Percentiles rank a stretch among this genome's conserved stretches.
These are phyloP conservation scores for Erodium maritimum DNA, from an alignment of 345 rosid genomes.

Conservation along the genomic window DNA sequence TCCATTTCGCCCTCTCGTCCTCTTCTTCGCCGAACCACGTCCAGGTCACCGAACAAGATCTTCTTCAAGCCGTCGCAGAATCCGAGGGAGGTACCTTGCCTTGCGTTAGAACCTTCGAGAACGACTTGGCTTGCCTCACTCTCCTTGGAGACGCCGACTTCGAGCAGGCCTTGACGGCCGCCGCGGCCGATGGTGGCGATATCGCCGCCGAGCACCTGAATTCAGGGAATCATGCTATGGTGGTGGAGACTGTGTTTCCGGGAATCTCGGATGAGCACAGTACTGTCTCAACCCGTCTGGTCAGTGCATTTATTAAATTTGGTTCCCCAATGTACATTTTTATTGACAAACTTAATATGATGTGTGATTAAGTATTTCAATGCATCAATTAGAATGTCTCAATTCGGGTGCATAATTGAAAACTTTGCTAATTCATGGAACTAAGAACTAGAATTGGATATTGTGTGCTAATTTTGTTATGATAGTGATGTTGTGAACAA, in stretches of 20 bases:
- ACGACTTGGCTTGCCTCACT: slow-evolving; percentile 51
- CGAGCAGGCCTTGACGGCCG: slow-evolving; percentile 78
- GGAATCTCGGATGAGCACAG: slow-evolving; percentile 40
- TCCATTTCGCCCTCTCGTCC: slow-evolving; percentile 16
- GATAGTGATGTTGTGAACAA: neutral
- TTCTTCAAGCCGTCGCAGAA: slow-evolving; percentile 52
- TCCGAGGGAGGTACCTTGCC: slow-evolving; percentile 54
- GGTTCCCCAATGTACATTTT: neutral
- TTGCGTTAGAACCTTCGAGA: slow-evolving; percentile 72
- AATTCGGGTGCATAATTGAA: too few species aligned
- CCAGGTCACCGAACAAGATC: slow-evolving; percentile 34
- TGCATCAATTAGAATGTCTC: too few species aligned
- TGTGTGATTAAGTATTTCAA: too few species aligned
- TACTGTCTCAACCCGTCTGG: slow-evolving; percentile 72
- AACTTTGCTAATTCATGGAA: too few species aligned
- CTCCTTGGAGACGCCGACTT: slow-evolving; percentile 65
- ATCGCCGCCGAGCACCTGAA: slow-evolving; percentile 63
- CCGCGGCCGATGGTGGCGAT: slow-evolving; percentile 85
- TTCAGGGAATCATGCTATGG: slow-evolving; percentile 56
- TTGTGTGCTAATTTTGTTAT: too few species aligned
- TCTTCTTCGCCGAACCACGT: slow-evolving; percentile 17
- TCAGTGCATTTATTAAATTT: slow-evolving; percentile 15
- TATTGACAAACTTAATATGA: too few species aligned
- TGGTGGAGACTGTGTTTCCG: slow-evolving; percentile 75
- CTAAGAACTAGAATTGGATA: too few species aligned